phyloP scores from a whole-genome alignment of 306 rosid species.

The Alnus glutinosa region DNA sequence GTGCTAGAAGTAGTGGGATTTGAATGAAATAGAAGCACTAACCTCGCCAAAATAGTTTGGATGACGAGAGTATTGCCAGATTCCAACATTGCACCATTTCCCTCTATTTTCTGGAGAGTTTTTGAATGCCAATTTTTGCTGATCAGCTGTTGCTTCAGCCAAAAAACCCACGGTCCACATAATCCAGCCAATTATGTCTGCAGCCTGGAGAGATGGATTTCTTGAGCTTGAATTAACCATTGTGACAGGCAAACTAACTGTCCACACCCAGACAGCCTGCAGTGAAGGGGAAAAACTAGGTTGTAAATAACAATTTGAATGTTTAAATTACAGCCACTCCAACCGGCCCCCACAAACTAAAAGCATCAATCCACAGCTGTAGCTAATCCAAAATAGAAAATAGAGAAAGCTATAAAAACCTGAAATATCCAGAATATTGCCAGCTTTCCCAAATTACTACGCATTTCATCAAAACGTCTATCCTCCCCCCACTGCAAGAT shows the following conservation, averaged over 20 bases:
- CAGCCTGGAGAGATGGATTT: slow-evolving; percentile 59
- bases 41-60: slow-evolving; percentile 99
- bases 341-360: neutral
- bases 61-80: slow-evolving; percentile 93
- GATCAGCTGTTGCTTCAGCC: slow-evolving; percentile 83
- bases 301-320: neutral
- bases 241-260: slow-evolving; percentile 91
- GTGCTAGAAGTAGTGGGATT: slow-evolving; percentile 17
- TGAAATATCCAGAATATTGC: slow-evolving; percentile 95
- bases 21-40: slow-evolving; percentile 33
- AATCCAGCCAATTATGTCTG: slow-evolving; percentile 81
- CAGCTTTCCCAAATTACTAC: slow-evolving; percentile 64
- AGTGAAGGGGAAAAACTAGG: slow-evolving; percentile 1
- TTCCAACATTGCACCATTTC: slow-evolving; percentile 84
- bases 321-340: slow-evolving; percentile 7
- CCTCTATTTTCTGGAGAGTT: slow-evolving; percentile 62
- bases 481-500: slow-evolving; percentile 97
- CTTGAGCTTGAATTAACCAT: slow-evolving; percentile 74
- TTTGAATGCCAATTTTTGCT: slow-evolving; percentile 75
- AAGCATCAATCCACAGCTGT: neutral
- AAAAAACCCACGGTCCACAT: slow-evolving; percentile 76
- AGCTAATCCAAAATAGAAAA: slow-evolving; percentile 16
- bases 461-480: slow-evolving; percentile 91
- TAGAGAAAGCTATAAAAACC: slow-evolving; percentile 45
- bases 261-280: slow-evolving; percentile 98